Evolutionary conservation across 2,329 filamentous ascomycete genomes (phyloP).

Genomic region (Scolecobasidium constrictum): DNA sequence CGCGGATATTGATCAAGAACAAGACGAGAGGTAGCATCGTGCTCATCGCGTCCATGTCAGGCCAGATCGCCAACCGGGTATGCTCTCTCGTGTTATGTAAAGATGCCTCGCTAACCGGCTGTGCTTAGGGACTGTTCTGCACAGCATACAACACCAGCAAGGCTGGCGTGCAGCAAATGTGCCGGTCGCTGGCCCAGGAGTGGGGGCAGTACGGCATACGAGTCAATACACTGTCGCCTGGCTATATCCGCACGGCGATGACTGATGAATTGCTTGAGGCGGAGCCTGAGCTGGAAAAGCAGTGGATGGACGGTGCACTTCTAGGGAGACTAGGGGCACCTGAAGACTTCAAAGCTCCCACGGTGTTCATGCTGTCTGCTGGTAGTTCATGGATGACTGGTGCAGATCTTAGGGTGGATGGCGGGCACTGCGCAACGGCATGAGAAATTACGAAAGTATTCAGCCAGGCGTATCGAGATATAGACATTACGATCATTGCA

Average conservation of each 20-base stretch:
- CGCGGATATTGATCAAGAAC: conserved; percentile 36
- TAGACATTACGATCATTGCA: too few species aligned
- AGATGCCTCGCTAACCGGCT: neutral
- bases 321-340: conserved; percentile 24
- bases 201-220: conserved; percentile 38
- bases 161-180: conserved; percentile 33
- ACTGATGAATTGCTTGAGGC: conserved; percentile 26
- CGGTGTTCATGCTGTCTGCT: conserved; percentile 25
- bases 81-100: conserved; percentile 11
- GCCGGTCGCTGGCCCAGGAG: conserved; percentile 29
- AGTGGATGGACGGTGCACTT: conserved; percentile 22
- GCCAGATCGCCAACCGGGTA: conserved; percentile 38
- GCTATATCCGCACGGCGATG: conserved; percentile 35
- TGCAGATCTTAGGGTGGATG: conserved; percentile 5
- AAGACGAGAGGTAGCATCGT: conserved; percentile 33
- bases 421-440: conserved; percentile 13
- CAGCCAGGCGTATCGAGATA: too few species aligned
- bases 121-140: neutral
- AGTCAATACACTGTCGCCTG: conserved; percentile 50
- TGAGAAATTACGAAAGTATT: too few species aligned
- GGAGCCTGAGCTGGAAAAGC: conserved; percentile 17
- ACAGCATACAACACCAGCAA: conserved; percentile 24
- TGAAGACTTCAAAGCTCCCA: conserved; percentile 26
- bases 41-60: conserved; percentile 41
- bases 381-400: conserved; percentile 7